These are phyloP conservation scores for Maudiozyma pseudohumilis DNA, from an alignment of 805 yeast species.

Conservation along the genomic window DNA sequence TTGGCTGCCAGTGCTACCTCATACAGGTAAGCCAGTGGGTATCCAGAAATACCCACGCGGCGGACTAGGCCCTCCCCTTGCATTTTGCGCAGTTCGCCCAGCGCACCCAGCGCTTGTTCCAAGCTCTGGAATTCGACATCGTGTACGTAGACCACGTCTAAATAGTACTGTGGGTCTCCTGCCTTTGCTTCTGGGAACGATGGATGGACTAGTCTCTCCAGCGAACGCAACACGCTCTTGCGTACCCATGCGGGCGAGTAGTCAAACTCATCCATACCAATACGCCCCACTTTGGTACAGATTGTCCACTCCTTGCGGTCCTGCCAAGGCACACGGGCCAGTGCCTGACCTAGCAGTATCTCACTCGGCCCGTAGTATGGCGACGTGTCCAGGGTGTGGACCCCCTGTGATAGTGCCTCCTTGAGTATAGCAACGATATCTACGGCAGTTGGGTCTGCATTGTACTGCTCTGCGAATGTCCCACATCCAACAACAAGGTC, in stretches of 20 bases:
- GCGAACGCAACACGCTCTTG: constrained; percentile 54
- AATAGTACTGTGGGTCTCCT: constrained; percentile 32
- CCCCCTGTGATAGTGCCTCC: constrained; percentile 55
- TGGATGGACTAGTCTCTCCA: constrained; percentile 40
- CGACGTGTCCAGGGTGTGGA: constrained; percentile 78
- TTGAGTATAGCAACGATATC: constrained; percentile 50
- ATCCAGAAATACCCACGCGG: constrained; percentile 76
- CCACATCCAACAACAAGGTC: constrained; percentile 98
- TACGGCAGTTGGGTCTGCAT: constrained; percentile 51
- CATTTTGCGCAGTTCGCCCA: constrained; percentile 47
- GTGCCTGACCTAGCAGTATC: constrained; percentile 56
- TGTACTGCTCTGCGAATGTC: constrained; percentile 72
- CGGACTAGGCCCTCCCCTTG: constrained; percentile 54
- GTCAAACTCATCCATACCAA: constrained; percentile 60
- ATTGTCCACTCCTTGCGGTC: constrained; percentile 56
- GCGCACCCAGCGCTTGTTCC: constrained; percentile 48
- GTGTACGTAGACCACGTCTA: constrained; percentile 80
- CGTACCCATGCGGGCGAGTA: constrained; percentile 54
- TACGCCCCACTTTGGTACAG: constrained; percentile 81
- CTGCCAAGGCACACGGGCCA: constrained; percentile 29
- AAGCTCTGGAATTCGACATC: constrained; percentile 74
- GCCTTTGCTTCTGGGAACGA: constrained; percentile 10
- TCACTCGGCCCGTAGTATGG: constrained; percentile 93
- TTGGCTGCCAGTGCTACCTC: constrained; percentile 36
- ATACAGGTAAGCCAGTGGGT: constrained; percentile 64